phyloP scores from a whole-genome alignment of 495 filamentous ascomycete species.

The Glonium stellatum region DNA sequence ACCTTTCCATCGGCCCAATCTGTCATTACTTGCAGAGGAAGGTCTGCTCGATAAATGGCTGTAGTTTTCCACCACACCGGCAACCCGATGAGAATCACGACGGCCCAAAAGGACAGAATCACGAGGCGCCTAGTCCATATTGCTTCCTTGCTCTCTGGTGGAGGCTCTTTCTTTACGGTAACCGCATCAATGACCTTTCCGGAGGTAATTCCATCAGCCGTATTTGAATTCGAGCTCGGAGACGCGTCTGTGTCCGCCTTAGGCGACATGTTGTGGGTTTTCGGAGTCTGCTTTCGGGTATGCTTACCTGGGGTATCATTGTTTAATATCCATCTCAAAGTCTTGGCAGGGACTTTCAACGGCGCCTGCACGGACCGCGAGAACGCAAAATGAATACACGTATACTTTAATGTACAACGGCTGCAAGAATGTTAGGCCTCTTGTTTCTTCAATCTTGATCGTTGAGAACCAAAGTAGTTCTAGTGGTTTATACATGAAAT shows the following conservation, averaged over 20 bases:
- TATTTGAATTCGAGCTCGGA: neutral
- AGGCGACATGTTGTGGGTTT: neutral
- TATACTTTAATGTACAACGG: too few relatives aligned
- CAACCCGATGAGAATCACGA: conserved; percentile 76
- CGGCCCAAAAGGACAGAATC: conserved; percentile 83
- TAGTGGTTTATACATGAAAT: too few relatives aligned
- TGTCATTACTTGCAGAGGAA: conserved; percentile 82
- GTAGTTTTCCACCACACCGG: conserved; percentile 99
- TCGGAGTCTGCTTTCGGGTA: too few relatives aligned
- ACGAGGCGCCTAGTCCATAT: conserved; percentile 62
- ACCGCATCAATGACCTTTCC: conserved; percentile 1
- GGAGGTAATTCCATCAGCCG: neutral
- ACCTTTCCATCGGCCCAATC: conserved; percentile 93
- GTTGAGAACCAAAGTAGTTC: too few relatives aligned
- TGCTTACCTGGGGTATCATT: too few relatives aligned
- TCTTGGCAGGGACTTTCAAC: too few relatives aligned
- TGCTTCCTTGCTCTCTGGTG: conserved; percentile 66
- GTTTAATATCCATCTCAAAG: too few relatives aligned
- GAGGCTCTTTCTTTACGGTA: conserved; percentile 45
- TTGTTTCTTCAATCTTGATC: too few relatives aligned
- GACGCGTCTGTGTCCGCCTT: conserved; percentile 5
- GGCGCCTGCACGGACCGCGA: too few relatives aligned
- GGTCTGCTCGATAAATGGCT: conserved; percentile 76
- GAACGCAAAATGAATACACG: too few relatives aligned
- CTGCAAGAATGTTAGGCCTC: too few relatives aligned